phyloP scores from a whole-genome alignment of 1,284 basidiomycete species.

The Fistulinella cinereoalba region DNA sequence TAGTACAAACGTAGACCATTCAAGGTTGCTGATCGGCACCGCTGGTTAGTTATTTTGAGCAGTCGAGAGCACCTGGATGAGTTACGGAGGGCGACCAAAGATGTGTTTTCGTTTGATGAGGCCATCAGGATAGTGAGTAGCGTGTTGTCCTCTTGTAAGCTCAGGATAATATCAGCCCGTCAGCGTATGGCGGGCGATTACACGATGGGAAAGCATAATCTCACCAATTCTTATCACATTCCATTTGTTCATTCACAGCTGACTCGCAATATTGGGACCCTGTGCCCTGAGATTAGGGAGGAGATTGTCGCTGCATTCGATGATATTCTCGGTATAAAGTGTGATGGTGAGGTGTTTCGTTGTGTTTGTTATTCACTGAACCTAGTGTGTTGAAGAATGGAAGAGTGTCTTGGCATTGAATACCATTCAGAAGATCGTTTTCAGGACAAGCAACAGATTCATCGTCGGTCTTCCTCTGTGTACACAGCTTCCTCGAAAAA shows the following conservation, averaged over 20 bases:
- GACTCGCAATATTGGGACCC: conserved; percentile 27
- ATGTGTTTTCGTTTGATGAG: conserved; percentile 37
- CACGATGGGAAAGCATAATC: conserved; percentile 27
- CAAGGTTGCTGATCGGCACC: conserved; percentile 38
- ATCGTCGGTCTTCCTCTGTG: conserved; percentile 41
- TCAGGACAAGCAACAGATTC: conserved; percentile 34
- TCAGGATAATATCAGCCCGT: background rate
- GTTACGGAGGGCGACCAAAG: conserved; percentile 38
- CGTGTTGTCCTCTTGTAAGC: background rate
- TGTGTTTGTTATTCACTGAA: background rate
- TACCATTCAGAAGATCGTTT: conserved; percentile 25
- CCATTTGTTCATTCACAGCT: conserved; percentile 28
- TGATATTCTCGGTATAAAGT: conserved; percentile 18
- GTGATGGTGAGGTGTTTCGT: conserved; percentile 12
- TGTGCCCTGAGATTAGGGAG: conserved; percentile 32
- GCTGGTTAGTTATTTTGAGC: conserved; percentile 42
- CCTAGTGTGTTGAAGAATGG: conserved; percentile 29
- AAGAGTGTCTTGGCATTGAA: conserved; percentile 15
- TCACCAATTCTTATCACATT: conserved; percentile 28
- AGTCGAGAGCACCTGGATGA: conserved; percentile 40
- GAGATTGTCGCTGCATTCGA: conserved; percentile 33
- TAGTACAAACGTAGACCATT: conserved; percentile 32
- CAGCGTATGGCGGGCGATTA: conserved; percentile 26
- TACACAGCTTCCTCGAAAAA: conserved; percentile 9
- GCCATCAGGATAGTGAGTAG: conserved; percentile 32